Conservation (phyloP, 169 alveolate species). For the Cryptosporidium andersoni region DNA sequence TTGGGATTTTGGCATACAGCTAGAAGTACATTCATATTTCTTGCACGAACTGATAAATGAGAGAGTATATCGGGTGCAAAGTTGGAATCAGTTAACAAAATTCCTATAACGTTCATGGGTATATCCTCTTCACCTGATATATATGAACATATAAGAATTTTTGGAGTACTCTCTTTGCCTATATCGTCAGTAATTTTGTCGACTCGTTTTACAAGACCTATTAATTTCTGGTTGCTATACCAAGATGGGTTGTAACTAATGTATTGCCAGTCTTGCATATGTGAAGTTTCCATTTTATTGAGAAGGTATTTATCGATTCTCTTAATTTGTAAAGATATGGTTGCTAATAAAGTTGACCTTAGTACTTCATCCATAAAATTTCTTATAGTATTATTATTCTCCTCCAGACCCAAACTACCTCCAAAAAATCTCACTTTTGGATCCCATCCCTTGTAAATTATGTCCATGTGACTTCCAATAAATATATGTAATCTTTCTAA, state of each 20-base stretch:
- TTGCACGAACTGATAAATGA: slow-evolving; percentile 90
- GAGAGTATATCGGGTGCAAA: slow-evolving; percentile 90
- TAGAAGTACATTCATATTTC: slow-evolving; percentile 86
- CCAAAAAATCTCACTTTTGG: slow-evolving; percentile 56
- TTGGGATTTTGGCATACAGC: slow-evolving; percentile 82
- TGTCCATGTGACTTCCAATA: slow-evolving; percentile 31
- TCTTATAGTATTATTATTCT: slow-evolving; percentile 8
- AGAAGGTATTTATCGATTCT: slow-evolving; percentile 25
- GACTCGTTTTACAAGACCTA: slow-evolving; percentile 31
- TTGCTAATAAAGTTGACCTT: slow-evolving; percentile 41
- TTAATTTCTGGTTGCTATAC: slow-evolving; percentile 22
- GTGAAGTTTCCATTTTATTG: not conserved
- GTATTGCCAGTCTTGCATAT: slow-evolving; percentile 52
- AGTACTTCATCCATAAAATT: slow-evolving; percentile 57
- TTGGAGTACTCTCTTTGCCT: slow-evolving; percentile 22
- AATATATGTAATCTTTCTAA: slow-evolving; percentile 58
- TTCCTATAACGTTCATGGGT: slow-evolving; percentile 86
- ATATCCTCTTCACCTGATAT: slow-evolving; percentile 91
- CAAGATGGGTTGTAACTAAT: slow-evolving; percentile 58
- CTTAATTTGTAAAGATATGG: slow-evolving; percentile 55
- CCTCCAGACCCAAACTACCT: slow-evolving; percentile 18
- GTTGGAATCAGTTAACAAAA: slow-evolving; percentile 84
- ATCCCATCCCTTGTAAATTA: slow-evolving; percentile 32
- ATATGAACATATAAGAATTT: slow-evolving; percentile 43
- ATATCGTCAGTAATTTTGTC: slow-evolving; percentile 20